These are phyloP conservation scores for Aspergillus intermedius DNA, from an alignment of 2,329 filamentous ascomycete species.

Conservation along the genomic window DNA sequence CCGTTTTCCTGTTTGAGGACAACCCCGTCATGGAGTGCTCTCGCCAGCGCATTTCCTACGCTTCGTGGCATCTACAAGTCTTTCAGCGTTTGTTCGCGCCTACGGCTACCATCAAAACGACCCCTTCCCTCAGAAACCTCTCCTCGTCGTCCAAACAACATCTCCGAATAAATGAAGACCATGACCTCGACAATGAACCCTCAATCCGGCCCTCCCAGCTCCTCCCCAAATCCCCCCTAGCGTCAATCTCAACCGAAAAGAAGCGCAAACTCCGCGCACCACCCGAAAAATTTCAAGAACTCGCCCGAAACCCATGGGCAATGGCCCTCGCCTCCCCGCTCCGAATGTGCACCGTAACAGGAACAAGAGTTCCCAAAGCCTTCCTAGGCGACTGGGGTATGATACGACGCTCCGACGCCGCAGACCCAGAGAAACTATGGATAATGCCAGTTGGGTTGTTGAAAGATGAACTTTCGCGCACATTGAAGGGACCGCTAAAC, in stretches of 20 bases:
- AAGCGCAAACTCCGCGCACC: constrained; percentile 20
- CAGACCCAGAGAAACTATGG: constrained; percentile 18
- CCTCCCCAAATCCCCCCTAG: constrained; percentile 32
- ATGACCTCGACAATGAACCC: constrained; percentile 3
- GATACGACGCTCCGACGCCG: constrained; percentile 22
- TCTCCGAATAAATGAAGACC: not conserved
- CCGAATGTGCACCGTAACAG: constrained; percentile 29
- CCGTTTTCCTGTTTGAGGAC: not conserved
- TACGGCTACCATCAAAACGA: constrained; percentile 4
- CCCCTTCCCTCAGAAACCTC: not conserved
- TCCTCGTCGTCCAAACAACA: constrained; percentile 5
- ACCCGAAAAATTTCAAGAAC: constrained; percentile 18
- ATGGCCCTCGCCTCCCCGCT: constrained; percentile 31
- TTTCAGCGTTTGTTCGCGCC: constrained; percentile 18
- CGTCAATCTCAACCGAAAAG: constrained; percentile 18
- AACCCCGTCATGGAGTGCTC: constrained; percentile 20
- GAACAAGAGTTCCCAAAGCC: constrained; percentile 25
- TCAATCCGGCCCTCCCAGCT: constrained; percentile 21
- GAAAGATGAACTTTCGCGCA: constrained; percentile 21
- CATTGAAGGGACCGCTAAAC: not conserved
- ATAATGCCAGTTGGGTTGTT: constrained; percentile 29
- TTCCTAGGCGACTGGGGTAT: constrained; percentile 32
- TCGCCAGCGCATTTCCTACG: constrained; percentile 20
- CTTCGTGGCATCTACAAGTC: constrained; percentile 25
- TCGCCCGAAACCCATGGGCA: constrained; percentile 37